These are phyloP conservation scores for Aspergillus pseudonomiae DNA, from an alignment of 2,329 filamentous ascomycete species.

Conservation along the genomic window DNA sequence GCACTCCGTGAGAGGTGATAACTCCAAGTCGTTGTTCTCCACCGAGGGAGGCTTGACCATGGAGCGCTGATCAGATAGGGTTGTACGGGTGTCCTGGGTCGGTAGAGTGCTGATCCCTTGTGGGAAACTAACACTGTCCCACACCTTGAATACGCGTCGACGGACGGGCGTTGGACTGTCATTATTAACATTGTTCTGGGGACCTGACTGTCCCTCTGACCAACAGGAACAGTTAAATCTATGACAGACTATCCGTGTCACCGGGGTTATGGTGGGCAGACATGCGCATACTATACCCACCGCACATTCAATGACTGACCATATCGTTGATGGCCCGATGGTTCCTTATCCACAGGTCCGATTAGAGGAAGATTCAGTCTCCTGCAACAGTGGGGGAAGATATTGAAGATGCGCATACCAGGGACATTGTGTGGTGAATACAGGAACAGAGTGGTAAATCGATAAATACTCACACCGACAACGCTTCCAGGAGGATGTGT, in stretches of 20 bases:
- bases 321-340: not conserved
- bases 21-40: not conserved
- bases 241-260: not conserved
- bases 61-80: not conserved
- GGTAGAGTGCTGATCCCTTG: not conserved
- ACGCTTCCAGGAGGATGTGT: not conserved
- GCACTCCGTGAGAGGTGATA: not conserved
- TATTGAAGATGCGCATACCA: not conserved
- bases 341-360: not conserved
- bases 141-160: not conserved
- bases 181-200: not conserved
- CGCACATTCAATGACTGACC: not conserved
- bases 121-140: not conserved
- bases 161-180: not conserved
- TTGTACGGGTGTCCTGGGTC: not conserved
- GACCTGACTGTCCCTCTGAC: not conserved
- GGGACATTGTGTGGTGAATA: not conserved
- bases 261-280: not conserved
- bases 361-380: not conserved
- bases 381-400: accelerated
- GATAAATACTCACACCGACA: not conserved
- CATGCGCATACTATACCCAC: not conserved
- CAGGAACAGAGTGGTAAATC: not conserved
- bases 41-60: not conserved
- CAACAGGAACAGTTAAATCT: not conserved